Percentiles rank a stretch among this genome's conserved stretches.
Evolutionary conservation across 2,329 filamentous ascomycete species (phyloP).

Genomic region (Penicillium thymicola): DNA sequence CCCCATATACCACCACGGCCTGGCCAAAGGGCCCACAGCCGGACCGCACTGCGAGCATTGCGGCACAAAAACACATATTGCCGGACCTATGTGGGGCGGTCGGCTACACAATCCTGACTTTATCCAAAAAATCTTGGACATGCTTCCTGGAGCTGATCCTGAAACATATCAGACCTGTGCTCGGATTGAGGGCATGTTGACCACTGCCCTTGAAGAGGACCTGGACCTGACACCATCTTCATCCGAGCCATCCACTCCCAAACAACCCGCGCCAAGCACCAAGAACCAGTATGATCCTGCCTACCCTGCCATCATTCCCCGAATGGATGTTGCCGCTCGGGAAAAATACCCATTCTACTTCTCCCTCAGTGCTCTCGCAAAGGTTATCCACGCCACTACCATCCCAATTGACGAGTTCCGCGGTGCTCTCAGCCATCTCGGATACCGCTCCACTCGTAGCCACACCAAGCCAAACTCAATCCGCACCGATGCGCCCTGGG

Average conservation of each 20-base stretch:
- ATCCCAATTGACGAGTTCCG: slow-evolving; percentile 75
- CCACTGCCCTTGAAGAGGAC: slow-evolving; percentile 78
- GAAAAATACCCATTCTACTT: slow-evolving; percentile 87
- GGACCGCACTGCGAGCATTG: slow-evolving; percentile 75
- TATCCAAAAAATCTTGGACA: slow-evolving; percentile 71
- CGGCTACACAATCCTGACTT: slow-evolving; percentile 82
- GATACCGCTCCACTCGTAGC: slow-evolving; percentile 78
- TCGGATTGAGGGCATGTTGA: slow-evolving; percentile 87
- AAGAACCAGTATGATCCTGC: slow-evolving; percentile 10
- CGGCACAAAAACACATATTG: slow-evolving; percentile 78
- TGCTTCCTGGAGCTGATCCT: slow-evolving; percentile 64
- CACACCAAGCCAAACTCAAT: slow-evolving; percentile 87
- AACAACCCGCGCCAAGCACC: neutral
- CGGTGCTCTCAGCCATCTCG: slow-evolving; percentile 75
- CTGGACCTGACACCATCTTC: slow-evolving; percentile 25
- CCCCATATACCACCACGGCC: slow-evolving; percentile 72
- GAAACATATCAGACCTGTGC: slow-evolving; percentile 74
- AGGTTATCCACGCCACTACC: slow-evolving; percentile 73
- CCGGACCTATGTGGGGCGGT: slow-evolving; percentile 92
- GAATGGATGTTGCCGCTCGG: slow-evolving; percentile 58
- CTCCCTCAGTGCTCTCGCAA: slow-evolving; percentile 69
- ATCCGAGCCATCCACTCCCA: slow-evolving; percentile 6
- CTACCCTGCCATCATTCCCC: slow-evolving; percentile 40
- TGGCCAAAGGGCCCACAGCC: slow-evolving; percentile 67
- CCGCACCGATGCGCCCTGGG: slow-evolving; percentile 92